Evolutionary conservation across 179 eudicot genomes (phyloP).

Genomic region (Silene vulgaris): DNA sequence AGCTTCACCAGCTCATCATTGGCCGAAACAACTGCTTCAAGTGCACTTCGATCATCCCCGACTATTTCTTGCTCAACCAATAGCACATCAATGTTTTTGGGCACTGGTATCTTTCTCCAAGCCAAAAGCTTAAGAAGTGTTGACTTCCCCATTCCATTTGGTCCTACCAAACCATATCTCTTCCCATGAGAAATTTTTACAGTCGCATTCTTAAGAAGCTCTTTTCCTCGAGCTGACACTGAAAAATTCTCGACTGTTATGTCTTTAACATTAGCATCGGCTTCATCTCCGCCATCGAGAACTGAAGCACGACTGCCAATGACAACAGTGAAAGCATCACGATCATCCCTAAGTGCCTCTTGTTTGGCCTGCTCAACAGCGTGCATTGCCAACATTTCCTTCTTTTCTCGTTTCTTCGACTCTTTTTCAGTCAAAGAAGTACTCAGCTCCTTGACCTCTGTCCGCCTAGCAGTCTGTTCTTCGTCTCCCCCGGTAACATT

Average conservation of each 20-base stretch:
- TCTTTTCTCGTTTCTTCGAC: constrained; percentile 67
- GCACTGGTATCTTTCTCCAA: constrained; percentile 92
- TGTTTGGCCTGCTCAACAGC: constrained; percentile 51
- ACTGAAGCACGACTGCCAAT: constrained; percentile 68
- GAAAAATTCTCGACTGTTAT: constrained; percentile 73
- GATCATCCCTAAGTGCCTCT: constrained; percentile 74
- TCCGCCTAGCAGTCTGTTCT: constrained; percentile 26
- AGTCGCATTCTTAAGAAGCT: constrained; percentile 68
- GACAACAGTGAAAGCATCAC: constrained; percentile 59
- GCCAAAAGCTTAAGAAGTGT: constrained; percentile 82
- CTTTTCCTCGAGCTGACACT: constrained; percentile 81
- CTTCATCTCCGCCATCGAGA: constrained; percentile 71
- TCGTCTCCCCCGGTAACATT: constrained; percentile 34
- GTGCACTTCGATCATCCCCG: constrained; percentile 75
- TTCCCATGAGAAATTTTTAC: constrained; percentile 82
- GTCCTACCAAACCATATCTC: constrained; percentile 88
- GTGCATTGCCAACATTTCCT: constrained; percentile 55
- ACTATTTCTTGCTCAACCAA: constrained; percentile 84
- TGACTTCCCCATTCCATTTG: constrained; percentile 87
- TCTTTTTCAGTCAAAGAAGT: constrained; percentile 58
- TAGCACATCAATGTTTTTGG: constrained; percentile 80
- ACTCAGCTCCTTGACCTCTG: constrained; percentile 32
- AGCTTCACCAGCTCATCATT: constrained; percentile 70
- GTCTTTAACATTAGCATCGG: constrained; percentile 82
- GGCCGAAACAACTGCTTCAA: constrained; percentile 88